Evolutionary conservation across 495 filamentous ascomycete species (phyloP), one percentile per base, ranked within the genome.

Genomic region (Viridothelium virens): DNA sequence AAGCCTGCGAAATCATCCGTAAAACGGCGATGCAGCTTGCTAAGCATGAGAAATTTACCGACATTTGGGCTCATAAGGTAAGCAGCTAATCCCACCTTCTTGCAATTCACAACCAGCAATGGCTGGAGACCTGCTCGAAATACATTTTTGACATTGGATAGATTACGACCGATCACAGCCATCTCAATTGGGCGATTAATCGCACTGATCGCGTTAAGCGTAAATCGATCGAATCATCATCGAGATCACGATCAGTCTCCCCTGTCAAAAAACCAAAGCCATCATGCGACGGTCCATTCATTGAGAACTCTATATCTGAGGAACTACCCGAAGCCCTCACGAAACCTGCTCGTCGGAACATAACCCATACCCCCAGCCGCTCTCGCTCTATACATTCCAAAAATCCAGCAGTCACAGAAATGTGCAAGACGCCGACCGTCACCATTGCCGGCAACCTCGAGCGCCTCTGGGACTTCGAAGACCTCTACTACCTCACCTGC

Each of bases 391-490:
- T n/a, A 53, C 48, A 53, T 25, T 16, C 48, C 48, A 53, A 53
- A 5, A 11, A n/a, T 5, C 16, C 5, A 9, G 48, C 18, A 5
- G 48, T 53, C 48, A 53, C 48, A 14, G 48, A 53, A 18, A 53
- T 53, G 48, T 53, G 48, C 48, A 53, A 53, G 18, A 53, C 48
- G 10, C 48, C 48, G 5, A 53, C 12, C 18, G 5, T 53, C 48
- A 53, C 48, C 48, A 18, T 5, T 14, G 18, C 12, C 12, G 18
- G 48, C 48, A 25, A 53, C 18, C 18, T 53, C 2, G 5, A 14
- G 10, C 48, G 48, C 18, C 48, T 53, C 48, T 53, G 48, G 48
- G 48, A 53, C 34, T 65, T 65, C 47, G 63, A 65, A 56, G 63
- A 59, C 47, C 63, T 65, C 44, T 65, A 59, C 47, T 65, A 65